Percentiles rank a stretch among this genome's conserved stretches.
Evolutionary conservation across 495 filamentous ascomycete genomes (phyloP).

Genomic region (Emericellopsis terricola): DNA sequence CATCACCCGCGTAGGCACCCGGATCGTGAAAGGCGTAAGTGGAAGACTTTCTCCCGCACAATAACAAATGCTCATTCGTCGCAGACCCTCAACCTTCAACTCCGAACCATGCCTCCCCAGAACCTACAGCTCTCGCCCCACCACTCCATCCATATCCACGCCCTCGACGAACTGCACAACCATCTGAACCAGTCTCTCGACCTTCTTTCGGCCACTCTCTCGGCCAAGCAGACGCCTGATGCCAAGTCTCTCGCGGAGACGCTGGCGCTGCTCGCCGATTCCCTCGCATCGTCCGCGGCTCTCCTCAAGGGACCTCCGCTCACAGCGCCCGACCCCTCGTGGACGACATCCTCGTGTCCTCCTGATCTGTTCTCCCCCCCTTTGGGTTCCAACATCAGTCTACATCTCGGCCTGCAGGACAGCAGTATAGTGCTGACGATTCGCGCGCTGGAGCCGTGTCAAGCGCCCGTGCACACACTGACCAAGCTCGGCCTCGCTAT

Average conservation of each 20-base stretch:
- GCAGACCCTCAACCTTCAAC: slow-evolving; percentile 28
- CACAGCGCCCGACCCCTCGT: slow-evolving; percentile 6
- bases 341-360: slow-evolving; percentile 19
- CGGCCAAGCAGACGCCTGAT: slow-evolving; percentile 22
- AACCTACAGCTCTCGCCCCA: slow-evolving; percentile 29
- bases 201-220: slow-evolving; percentile 57
- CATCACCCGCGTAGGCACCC: slow-evolving; percentile 63
- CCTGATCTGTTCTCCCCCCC: slow-evolving; percentile 25
- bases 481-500: slow-evolving; percentile 34
- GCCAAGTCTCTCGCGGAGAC: slow-evolving; percentile 40
- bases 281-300: slow-evolving; percentile 48
- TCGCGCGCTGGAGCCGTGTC: slow-evolving; percentile 53
- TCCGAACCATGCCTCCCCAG: slow-evolving; percentile 30
- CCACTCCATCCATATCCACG: slow-evolving; percentile 43
- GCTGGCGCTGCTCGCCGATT: slow-evolving; percentile 59
- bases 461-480: slow-evolving; percentile 27
- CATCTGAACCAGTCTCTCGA: slow-evolving; percentile 66
- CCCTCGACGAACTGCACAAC: slow-evolving; percentile 50
- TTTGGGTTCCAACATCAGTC: slow-evolving; percentile 40
- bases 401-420: slow-evolving; percentile 64
- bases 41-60: neutral
- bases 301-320: slow-evolving; percentile 27
- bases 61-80: neutral
- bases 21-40: slow-evolving; percentile 59
- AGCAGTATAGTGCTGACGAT: slow-evolving; percentile 60